Percentiles rank a stretch among this genome's conserved stretches.
Conservation (phyloP, 805 yeast genomes). For the Hanseniaspora guilliermondii region DNA sequence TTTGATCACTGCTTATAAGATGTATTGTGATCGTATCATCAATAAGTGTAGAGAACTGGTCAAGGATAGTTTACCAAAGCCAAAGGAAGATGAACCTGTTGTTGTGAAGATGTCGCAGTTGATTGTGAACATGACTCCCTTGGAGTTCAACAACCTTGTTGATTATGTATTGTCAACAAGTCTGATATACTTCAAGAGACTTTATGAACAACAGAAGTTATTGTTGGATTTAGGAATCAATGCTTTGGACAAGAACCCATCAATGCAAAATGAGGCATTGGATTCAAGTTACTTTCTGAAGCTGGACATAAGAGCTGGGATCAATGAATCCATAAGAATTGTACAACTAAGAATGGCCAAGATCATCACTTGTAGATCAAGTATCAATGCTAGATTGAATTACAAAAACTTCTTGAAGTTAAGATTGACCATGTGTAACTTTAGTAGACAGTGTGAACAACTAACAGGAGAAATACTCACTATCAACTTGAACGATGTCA, state of each 20-base stretch:
- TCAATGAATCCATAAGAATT: conserved; percentile 54
- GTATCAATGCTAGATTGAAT: conserved; percentile 47
- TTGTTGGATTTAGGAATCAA: conserved; percentile 58
- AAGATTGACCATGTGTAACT: conserved; percentile 53
- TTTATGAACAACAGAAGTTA: conserved; percentile 67
- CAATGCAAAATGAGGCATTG: conserved; percentile 16
- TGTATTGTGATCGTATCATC: conserved; percentile 56
- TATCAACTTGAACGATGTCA: conserved; percentile 50
- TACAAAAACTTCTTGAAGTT: conserved; percentile 53
- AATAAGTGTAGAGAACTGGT: conserved; percentile 64
- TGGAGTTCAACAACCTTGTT: conserved; percentile 65
- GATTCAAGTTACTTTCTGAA: conserved; percentile 36
- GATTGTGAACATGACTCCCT: conserved; percentile 55
- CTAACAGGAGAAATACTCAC: conserved; percentile 55
- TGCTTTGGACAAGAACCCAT: conserved; percentile 24
- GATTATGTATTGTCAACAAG: conserved; percentile 46
- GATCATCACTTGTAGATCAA: conserved; percentile 64
- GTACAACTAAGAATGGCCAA: conserved; percentile 69
- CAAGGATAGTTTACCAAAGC: conserved; percentile 46
- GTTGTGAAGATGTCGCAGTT: conserved; percentile 30
- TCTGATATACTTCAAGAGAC: conserved; percentile 60
- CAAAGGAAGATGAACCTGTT: conserved; percentile 13
- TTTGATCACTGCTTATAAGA: conserved; percentile 45
- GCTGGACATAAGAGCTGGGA: conserved; percentile 53
- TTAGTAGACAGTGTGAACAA: conserved; percentile 71